Evolutionary conservation across 768 basidiomycete species (phyloP).

Genomic region (Crepidotus variabilis): DNA sequence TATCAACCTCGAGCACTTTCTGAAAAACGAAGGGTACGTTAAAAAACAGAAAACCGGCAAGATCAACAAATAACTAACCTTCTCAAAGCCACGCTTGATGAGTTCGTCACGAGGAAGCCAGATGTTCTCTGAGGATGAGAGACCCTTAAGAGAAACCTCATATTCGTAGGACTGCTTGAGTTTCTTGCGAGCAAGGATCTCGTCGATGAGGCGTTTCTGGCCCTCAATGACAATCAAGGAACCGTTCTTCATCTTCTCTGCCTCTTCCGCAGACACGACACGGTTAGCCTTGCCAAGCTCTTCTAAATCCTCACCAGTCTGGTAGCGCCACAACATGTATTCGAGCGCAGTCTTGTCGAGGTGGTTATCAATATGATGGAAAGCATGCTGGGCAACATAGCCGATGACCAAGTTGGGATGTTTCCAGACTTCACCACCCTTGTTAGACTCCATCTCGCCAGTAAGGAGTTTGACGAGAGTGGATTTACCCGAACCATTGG

Average conservation of each 20-base stretch:
- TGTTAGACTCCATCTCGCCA: slow-evolving; percentile 95
- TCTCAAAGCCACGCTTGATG: slow-evolving; percentile 97
- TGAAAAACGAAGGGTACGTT: slow-evolving; percentile 19
- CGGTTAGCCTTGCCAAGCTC: slow-evolving; percentile 92
- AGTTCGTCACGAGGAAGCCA: slow-evolving; percentile 97
- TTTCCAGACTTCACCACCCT: slow-evolving; percentile 97
- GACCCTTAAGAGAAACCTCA: slow-evolving; percentile 92
- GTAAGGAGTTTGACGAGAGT: slow-evolving; percentile 96
- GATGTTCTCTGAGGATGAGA: slow-evolving; percentile 97
- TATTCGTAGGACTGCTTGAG: slow-evolving; percentile 99
- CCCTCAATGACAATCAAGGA: slow-evolving; percentile 83
- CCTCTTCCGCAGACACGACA: slow-evolving; percentile 83
- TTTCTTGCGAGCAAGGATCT: slow-evolving; percentile 90
- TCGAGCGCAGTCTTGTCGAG: slow-evolving; percentile 98
- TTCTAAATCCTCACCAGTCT: slow-evolving; percentile 98
- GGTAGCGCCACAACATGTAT: slow-evolving; percentile 99
- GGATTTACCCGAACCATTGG: slow-evolving; percentile 98
- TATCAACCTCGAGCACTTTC: slow-evolving; percentile 98
- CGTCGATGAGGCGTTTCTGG: slow-evolving; percentile 92
- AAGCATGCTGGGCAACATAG: slow-evolving; percentile 98
- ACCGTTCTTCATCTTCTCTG: slow-evolving; percentile 96
- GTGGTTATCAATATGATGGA: slow-evolving; percentile 99
- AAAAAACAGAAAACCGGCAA: slow-evolving; percentile 8
- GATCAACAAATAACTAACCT: slow-evolving; percentile 37
- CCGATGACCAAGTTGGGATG: slow-evolving; percentile 99